Evolutionary conservation across 1,284 basidiomycete genomes (phyloP).

Genomic region (Melampsora americana): DNA sequence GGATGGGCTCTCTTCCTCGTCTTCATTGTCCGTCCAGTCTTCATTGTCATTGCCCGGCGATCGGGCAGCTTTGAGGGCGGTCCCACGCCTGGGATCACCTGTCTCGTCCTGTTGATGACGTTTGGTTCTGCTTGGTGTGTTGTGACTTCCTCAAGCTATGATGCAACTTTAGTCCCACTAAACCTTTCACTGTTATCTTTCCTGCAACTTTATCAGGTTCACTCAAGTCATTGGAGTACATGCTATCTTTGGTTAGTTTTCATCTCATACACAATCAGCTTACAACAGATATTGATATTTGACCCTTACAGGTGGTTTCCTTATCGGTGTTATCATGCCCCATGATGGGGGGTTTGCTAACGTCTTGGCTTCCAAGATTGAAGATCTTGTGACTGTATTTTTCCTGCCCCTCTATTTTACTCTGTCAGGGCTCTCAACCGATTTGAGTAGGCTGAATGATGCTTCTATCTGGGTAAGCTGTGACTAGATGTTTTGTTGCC

Average conservation of each 20-base stretch:
- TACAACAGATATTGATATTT: constrained; percentile 48
- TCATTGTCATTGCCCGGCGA: constrained; percentile 26
- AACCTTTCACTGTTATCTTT: background rate
- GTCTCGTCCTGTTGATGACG: constrained; percentile 41
- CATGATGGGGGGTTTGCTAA: constrained; percentile 71
- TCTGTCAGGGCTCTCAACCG: constrained; percentile 61
- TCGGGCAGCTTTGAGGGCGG: constrained; percentile 40
- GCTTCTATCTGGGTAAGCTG: constrained; percentile 54
- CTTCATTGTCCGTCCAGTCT: constrained; percentile 29
- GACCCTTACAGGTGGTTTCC: constrained; percentile 49
- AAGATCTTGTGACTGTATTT: constrained; percentile 51
- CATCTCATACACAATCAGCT: constrained; percentile 51
- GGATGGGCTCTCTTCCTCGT: constrained; percentile 33
- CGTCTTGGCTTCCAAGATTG: constrained; percentile 30
- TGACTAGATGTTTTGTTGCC: background rate
- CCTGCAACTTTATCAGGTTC: constrained; percentile 45
- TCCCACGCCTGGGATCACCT: constrained; percentile 35
- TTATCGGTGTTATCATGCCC: constrained; percentile 78
- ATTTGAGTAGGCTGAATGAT: constrained; percentile 71
- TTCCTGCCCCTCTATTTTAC: constrained; percentile 55
- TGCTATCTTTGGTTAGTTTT: constrained; percentile 56
- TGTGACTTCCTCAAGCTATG: background rate
- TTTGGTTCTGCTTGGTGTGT: constrained; percentile 38
- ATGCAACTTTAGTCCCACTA: background rate
- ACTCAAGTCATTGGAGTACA: constrained; percentile 54